Evolutionary conservation across 139 green algal species (phyloP), one percentile per base, ranked within the genome.

Genomic region (Pycnococcus provasolii): DNA sequence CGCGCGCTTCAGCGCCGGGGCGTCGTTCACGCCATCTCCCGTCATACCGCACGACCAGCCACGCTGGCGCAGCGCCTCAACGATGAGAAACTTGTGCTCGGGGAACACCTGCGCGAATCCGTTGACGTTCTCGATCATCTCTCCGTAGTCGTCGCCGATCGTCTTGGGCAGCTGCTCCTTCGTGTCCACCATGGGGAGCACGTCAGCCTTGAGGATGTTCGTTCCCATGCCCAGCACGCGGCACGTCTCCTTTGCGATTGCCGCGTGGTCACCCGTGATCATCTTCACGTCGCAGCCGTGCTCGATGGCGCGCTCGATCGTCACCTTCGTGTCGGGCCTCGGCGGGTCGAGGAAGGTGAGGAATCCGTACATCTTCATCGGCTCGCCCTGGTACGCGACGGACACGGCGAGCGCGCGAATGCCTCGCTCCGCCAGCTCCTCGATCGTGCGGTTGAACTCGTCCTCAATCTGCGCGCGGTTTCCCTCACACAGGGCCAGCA

Each of bases 21-120:
- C 89, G 69, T 94, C 89, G 73, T 96, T 95, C 42, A 96, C 89
- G 46, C 89, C 89, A 68, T 95, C 89, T 43, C 89, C 89, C 3
- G 89, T 95, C 87, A 95, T 93, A 64, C 83, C 65, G 11, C 62
- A 52, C 9, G 63, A n/a, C 15, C 47, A 52, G 9, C 65, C 65
- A 42, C 59, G 65, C 64, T 69, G 65, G 11, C 76, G 76, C 42
- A 89, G 78, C n/a, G 64, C 60, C 78, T 90, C 81, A 13, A 92
- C 85, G 45, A 92, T 85, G 15, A 86, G 73, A 72, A 78, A 88
- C 78, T 90, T 90, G 79, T 90, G 84, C 72, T 88, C 77, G 5
- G 84, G 84, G 73, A 63, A 53, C 43, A 87, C 85, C 68, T 90
- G 82, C n/a, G 85, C 87, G 39, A 94, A 94, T 51, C 88, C 84